Evolutionary conservation across 2,329 filamentous ascomycete species (phyloP).

Genomic region (Neonectria sp.): DNA sequence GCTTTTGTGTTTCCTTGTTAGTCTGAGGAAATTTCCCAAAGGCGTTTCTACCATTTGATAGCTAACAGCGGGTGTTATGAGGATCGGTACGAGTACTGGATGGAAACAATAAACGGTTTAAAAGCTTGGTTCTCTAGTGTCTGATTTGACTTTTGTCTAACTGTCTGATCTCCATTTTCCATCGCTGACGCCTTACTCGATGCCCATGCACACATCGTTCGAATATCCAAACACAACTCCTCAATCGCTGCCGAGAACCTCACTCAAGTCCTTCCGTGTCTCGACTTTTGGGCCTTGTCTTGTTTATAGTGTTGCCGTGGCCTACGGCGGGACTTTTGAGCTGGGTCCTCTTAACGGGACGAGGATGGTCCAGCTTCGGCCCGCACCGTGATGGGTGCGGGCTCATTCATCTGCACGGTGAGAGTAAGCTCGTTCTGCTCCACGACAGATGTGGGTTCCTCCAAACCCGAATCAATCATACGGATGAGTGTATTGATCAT

Average conservation of each 20-base stretch:
- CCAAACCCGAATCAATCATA: background rate
- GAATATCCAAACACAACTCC: background rate
- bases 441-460: background rate
- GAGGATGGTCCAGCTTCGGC: too few species aligned
- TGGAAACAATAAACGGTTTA: conserved; percentile 9
- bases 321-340: background rate
- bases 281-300: background rate
- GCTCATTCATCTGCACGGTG: too few species aligned
- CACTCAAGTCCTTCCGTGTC: background rate
- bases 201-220: too few species aligned
- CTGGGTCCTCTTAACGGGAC: background rate
- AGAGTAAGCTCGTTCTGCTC: too few species aligned
- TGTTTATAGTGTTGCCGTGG: background rate
- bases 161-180: background rate
- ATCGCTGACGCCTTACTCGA: background rate
- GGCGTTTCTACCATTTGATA: conserved; percentile 24
- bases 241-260: background rate
- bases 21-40: background rate
- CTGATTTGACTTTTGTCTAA: background rate
- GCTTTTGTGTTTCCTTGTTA: conserved; percentile 28
- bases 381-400: too few species aligned
- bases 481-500: background rate
- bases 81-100: conserved; percentile 9
- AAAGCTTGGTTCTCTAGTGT: background rate
- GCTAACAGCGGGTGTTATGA: conserved; percentile 27